These are phyloP conservation scores for Trichomonascaceae sp. DNA, from an alignment of 1,139 yeast genomes.

Conservation along the genomic window DNA sequence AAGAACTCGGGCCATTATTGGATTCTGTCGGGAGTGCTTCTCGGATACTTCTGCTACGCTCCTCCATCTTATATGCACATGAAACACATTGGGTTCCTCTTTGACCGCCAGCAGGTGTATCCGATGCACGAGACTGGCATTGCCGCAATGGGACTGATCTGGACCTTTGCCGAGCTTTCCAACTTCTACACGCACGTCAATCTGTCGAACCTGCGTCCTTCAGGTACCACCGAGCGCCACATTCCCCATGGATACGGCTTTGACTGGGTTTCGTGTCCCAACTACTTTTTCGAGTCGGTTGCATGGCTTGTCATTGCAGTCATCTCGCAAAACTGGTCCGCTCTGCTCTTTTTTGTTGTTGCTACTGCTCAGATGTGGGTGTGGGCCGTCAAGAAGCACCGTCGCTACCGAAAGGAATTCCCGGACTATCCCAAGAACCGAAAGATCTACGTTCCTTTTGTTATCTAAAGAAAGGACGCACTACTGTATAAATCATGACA, in stretches of 20 bases:
- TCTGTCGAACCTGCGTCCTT: constrained; percentile 42
- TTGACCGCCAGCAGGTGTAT: constrained; percentile 17
- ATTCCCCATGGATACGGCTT: constrained; percentile 43
- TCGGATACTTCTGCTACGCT: constrained; percentile 57
- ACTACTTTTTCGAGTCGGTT: constrained; percentile 76
- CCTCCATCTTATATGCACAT: constrained; percentile 30
- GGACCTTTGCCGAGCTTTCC: constrained; percentile 57
- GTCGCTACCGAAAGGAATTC: constrained; percentile 52
- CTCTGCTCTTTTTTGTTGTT: constrained; percentile 55
- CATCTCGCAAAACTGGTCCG: constrained; percentile 65
- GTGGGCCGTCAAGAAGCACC: constrained; percentile 70
- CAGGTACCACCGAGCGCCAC: constrained; percentile 32
- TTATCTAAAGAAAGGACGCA: constrained; percentile 24
- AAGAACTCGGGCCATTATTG: constrained; percentile 88
- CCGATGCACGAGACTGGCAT: constrained; percentile 11
- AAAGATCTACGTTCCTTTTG: constrained; percentile 50
- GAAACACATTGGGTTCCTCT: constrained; percentile 11
- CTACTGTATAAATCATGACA: neutral
- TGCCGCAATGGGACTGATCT: constrained; percentile 25
- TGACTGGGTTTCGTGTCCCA: constrained; percentile 45
- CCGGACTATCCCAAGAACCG: constrained; percentile 67
- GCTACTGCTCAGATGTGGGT: constrained; percentile 67
- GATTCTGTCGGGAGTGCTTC: constrained; percentile 67
- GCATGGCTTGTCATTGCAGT: constrained; percentile 61
- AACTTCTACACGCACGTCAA: constrained; percentile 58